Conservation (phyloP, 768 basidiomycete genomes). For the Boletus insuetus region DNA sequence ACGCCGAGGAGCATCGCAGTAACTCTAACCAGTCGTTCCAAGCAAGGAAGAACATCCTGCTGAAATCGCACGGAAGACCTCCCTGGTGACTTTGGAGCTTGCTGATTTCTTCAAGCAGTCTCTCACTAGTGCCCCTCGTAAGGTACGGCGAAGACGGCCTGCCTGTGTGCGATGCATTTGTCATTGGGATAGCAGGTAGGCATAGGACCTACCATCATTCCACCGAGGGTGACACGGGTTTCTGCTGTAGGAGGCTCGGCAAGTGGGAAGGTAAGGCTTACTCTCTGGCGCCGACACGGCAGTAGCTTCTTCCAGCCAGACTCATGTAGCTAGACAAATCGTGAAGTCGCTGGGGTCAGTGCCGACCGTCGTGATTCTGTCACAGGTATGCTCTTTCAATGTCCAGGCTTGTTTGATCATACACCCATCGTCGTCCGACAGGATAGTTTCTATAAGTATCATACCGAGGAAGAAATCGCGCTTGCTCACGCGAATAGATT, state of each 20-base stretch:
- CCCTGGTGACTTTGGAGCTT: constrained; percentile 57
- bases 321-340: constrained; percentile 82
- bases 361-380: constrained; percentile 86
- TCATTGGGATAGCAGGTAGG: constrained; percentile 78
- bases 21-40: constrained; percentile 22
- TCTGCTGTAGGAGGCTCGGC: constrained; percentile 68
- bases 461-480: constrained; percentile 72
- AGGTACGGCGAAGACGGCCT: constrained; percentile 82
- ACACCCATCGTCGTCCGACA: constrained; percentile 28
- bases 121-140: constrained; percentile 13
- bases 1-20: constrained; percentile 17
- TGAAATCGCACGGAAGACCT: constrained; percentile 80
- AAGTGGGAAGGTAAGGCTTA: constrained; percentile 71
- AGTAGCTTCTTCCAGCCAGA: constrained; percentile 41
- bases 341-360: constrained; percentile 74
- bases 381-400: constrained; percentile 52
- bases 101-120: constrained; percentile 3
- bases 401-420: not conserved
- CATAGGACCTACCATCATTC: constrained; percentile 12
- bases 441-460: constrained; percentile 93
- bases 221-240: not conserved
- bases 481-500: constrained; percentile 79
- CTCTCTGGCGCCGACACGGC: not conserved
- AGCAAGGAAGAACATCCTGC: constrained; percentile 66
- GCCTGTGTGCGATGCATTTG: constrained; percentile 71